Evolutionary conservation across 2,329 filamentous ascomycete genomes (phyloP).

Genomic region (Aureobasidium leucospermi): DNA sequence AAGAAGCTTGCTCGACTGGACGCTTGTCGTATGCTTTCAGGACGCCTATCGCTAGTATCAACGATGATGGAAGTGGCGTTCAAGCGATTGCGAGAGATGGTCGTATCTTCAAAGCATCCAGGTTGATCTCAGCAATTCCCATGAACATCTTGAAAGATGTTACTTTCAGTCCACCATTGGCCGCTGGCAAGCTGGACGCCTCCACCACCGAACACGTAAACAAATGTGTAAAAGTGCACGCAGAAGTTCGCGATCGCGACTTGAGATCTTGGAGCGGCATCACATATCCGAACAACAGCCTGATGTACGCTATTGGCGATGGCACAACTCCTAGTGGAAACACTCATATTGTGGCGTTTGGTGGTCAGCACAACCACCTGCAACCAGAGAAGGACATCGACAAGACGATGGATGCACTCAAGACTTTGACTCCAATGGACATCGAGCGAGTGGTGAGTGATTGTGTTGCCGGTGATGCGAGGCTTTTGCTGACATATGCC

Average conservation of each 20-base stretch:
- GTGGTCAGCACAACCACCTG: not conserved
- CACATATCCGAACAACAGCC: not conserved
- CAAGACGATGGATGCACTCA: slow-evolving; percentile 5
- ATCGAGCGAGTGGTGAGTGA: not conserved
- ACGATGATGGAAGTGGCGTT: slow-evolving; percentile 10
- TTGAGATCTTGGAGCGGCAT: slow-evolving; percentile 10
- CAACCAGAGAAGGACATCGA: slow-evolving; percentile 7
- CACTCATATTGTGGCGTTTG: slow-evolving; percentile 9
- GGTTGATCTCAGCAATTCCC: slow-evolving; percentile 20
- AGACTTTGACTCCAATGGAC: not conserved
- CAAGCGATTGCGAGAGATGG: not conserved
- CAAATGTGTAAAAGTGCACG: slow-evolving; percentile 25
- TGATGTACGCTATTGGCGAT: slow-evolving; percentile 9
- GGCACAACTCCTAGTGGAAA: slow-evolving; percentile 5
- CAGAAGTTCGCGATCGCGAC: slow-evolving; percentile 7
- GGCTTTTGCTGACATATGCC: not conserved
- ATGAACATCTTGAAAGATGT: slow-evolving; percentile 19
- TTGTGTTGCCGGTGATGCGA: not conserved
- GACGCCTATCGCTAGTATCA: slow-evolving; percentile 9
- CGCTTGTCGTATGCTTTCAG: not conserved
- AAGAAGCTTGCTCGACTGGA: slow-evolving; percentile 3
- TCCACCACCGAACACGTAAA: slow-evolving; percentile 25
- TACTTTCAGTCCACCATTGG: slow-evolving; percentile 24
- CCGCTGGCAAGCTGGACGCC: slow-evolving; percentile 20
- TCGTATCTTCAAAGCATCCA: slow-evolving; percentile 10